Base-by-base conservation (phyloP, 176 grass and related monocot genomes). In the Musa acuminata region DNA sequence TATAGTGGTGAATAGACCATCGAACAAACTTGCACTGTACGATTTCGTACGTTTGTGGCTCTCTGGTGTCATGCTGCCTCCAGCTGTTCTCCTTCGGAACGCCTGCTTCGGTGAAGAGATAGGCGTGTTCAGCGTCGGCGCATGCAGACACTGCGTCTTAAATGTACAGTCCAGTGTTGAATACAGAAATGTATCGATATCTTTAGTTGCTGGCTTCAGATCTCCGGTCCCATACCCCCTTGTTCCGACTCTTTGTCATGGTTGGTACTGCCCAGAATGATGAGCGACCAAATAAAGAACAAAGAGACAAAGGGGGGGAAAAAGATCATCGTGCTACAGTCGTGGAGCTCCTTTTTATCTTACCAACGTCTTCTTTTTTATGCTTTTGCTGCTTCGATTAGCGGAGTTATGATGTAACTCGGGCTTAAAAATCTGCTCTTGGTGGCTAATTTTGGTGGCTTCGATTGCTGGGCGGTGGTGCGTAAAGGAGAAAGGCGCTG, bases 401-500 rank as follows among this genome's bases (percentile, higher is more conserved):
- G 63, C 2, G 1, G 3, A 24, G 26, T 65, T 65, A 1, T 13
- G 21, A 26, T 65, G 9, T 43, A 43, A 64, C 11, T 65, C 19
- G n/a, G 23, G 9, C 12, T 25, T 65, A 11, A 13, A 26, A 3
- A 14, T 17, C 51, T 49, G 10, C 11, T 50, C 8, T 4, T 70
- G 8, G 35, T 50, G 13, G 13, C 50, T 70, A 13, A n/a, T 13
- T 25, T 70, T 49, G 24, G 5, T 21, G 16, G 25, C 11, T 50
- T 70, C 21, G 43, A n/a, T 50, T 60, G 57, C 29, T 4, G 29
- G 29, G 29, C 29, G 29, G n/a, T 59, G 55, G 55, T 1, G 67
- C 9, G 43, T 55, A 81, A 84, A 99, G 95, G 90, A 74, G 26
- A 89, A 87, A 23, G 88, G 95, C 0, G 95, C 91, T 21, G 95